Conservation (phyloP, 2,329 filamentous ascomycete genomes). For the Pezicula rhizophila region DNA sequence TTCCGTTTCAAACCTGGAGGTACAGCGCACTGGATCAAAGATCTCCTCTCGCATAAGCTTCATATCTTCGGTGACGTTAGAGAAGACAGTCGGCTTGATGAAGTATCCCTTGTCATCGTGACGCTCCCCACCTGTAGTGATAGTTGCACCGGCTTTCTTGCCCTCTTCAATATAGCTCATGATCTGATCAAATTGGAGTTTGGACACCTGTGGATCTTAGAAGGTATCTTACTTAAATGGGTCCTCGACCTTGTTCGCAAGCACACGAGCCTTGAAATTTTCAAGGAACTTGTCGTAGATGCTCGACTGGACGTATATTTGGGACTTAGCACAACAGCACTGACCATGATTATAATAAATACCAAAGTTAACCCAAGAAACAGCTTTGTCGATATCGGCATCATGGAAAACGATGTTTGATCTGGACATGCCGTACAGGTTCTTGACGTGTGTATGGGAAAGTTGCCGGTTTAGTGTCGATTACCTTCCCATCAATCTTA, state of each 20-base stretch:
- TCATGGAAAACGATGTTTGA: slow-evolving; percentile 59
- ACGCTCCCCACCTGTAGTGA: slow-evolving; percentile 60
- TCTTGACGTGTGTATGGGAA: slow-evolving; percentile 66
- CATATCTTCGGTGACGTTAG: slow-evolving; percentile 64
- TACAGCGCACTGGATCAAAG: slow-evolving; percentile 66
- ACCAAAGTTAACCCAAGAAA: slow-evolving; percentile 53
- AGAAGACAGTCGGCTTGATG: slow-evolving; percentile 70
- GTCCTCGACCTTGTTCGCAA: slow-evolving; percentile 60
- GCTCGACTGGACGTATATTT: slow-evolving; percentile 62
- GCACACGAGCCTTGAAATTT: slow-evolving; percentile 58
- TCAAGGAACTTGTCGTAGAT: slow-evolving; percentile 67
- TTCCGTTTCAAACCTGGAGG: slow-evolving; percentile 65
- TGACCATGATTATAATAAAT: slow-evolving; percentile 38
- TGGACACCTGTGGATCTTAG: slow-evolving; percentile 68
- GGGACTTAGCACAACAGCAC: slow-evolving; percentile 53
- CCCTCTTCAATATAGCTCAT: slow-evolving; percentile 61
- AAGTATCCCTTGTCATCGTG: slow-evolving; percentile 64
- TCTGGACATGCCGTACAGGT: slow-evolving; percentile 37
- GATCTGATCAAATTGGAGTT: slow-evolving; percentile 65
- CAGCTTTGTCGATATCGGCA: slow-evolving; percentile 55
- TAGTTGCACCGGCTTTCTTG: slow-evolving; percentile 57
- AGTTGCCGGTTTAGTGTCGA: slow-evolving; percentile 57
- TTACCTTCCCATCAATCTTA: slow-evolving; percentile 64
- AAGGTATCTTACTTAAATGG: slow-evolving; percentile 61
- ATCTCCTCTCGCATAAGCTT: slow-evolving; percentile 72